Evolutionary conservation across 441 rosid genomes (phyloP), one percentile per base, ranked within the genome.

Genomic region (Viola pubescens): DNA sequence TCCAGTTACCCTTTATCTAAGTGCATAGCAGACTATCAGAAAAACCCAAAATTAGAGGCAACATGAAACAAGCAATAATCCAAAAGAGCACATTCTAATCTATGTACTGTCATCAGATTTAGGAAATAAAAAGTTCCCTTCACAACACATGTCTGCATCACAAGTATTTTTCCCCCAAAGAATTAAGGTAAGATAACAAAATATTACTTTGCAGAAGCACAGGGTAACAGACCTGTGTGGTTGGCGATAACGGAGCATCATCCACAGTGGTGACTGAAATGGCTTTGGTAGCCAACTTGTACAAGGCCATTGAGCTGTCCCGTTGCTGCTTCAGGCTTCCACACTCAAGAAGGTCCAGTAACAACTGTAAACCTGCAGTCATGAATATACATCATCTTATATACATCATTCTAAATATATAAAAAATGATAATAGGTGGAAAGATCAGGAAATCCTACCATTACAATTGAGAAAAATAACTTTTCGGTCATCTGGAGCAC

Each of bases 221-320:
- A 43, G 41, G 12, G 53, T 5, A 77, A 60, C 65, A 69, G 63
- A 87, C 99, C 84, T 88, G 92, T 61, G 88, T 85, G 43, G 83
- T 86, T 73, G 99, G 95, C 57, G 99, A 90, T 7, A 84, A 84
- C 39, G 99, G 97, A 69, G 95, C 97, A 44, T 92, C 85, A 81
- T 86, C 95, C 47, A 81, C 69, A 6, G 86, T 88, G 63, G 95
- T 86, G 56, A 85, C 83, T 61, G 87, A 70, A 73, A 74, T 81
- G 34, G 91, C 82, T 74, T 90, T 84, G 67, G 80, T 88, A 37
- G 91, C 95, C 73, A 94, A 73, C 79, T 80, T 90, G 86, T 70
- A 82, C 63, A 94, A 65, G 52, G 95, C 97, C 50, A 77, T 82
- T 60, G 99, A 91, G 60, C 89, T 83, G 65, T 88, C 91, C 49